phyloP scores from a whole-genome alignment of 192 early-diverging fungal genomes.

The Gonapodya prolifera region DNA sequence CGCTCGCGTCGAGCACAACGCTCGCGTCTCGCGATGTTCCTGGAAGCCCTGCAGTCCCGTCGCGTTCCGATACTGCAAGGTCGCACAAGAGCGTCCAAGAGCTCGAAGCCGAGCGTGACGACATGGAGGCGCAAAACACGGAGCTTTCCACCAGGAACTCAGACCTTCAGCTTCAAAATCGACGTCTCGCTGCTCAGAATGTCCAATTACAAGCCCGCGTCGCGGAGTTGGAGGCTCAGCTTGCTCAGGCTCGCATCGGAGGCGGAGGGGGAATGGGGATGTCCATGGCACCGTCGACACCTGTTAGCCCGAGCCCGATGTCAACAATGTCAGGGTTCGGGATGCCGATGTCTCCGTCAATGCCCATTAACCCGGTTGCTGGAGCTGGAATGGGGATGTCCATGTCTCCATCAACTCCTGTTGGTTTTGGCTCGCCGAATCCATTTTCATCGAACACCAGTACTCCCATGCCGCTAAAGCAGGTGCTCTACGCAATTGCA shows the following conservation, averaged over 20 bases:
- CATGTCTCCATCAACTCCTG: no score
- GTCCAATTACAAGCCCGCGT: background rate
- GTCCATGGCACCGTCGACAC: background rate
- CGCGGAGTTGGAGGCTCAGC: background rate
- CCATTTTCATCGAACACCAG: background rate
- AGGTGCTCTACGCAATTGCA: background rate
- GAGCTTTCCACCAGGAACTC: background rate
- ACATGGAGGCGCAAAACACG: background rate
- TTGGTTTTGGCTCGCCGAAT: background rate
- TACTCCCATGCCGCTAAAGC: background rate
- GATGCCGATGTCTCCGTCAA: background rate
- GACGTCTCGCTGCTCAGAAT: background rate
- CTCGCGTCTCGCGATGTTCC: background rate
- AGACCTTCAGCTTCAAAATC: background rate
- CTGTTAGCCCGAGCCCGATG: no score
- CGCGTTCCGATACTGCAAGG: background rate
- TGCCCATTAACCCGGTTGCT: background rate
- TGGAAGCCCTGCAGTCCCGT: background rate
- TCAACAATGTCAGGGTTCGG: no score
- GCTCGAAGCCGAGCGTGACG: background rate
- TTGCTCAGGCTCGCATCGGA: background rate
- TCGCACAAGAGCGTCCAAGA: background rate
- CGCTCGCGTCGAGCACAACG: background rate
- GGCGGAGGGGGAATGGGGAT: no score
- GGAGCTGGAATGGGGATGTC: background rate